Evolutionary conservation across 768 basidiomycete genomes (phyloP), one percentile per base, ranked within the genome.

Genomic region (Tylopilus cervinicoccineus): DNA sequence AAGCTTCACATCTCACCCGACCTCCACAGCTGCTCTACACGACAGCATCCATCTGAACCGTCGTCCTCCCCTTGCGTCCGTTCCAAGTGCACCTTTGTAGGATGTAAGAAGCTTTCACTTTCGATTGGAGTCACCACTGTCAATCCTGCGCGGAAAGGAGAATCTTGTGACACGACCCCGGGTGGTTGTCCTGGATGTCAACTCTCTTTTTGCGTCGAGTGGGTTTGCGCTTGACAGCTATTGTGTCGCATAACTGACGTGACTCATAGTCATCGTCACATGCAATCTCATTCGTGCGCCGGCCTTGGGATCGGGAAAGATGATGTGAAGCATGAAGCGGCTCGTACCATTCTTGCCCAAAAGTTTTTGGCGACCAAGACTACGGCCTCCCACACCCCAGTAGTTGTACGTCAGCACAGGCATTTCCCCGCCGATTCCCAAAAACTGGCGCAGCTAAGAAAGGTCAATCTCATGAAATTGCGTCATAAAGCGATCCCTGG

Each of bases 401-500:
- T 56, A n/a, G 65, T 56, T 12, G 50, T 52, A 10, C 66, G 56
- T n/a, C 62, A 57, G 43, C 51, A 47, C 23, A 53, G 48, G 29
- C 72, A 72, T 52, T 56, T 63, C 32, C 73, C 77, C 6, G 72
- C 70, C 12, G 77, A 82, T 55, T 75, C 81, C 8, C 72, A 69
- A 45, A 81, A 81, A 54, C 61, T 76, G 19, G 78, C 75, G 1
- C 77, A 80, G 52, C 64, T 74, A 50, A 74, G 75, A 47, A 80
- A 79, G 56, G 60, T 89, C 16, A 78, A 83, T 57, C 60, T 83
- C 6, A 86, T 91, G 77, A 87, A 81, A 60, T 77, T 92, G 76
- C 80, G 83, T 45, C 87, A 86, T 60, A 74, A 71, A 32, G 90
- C 90, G 11, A 56, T 70, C 34, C 78, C 87, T 3, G 79, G 71